These are phyloP conservation scores for Pythium sp. DNA, from an alignment of 352 stramenopile genomes.

Conservation along the genomic window DNA sequence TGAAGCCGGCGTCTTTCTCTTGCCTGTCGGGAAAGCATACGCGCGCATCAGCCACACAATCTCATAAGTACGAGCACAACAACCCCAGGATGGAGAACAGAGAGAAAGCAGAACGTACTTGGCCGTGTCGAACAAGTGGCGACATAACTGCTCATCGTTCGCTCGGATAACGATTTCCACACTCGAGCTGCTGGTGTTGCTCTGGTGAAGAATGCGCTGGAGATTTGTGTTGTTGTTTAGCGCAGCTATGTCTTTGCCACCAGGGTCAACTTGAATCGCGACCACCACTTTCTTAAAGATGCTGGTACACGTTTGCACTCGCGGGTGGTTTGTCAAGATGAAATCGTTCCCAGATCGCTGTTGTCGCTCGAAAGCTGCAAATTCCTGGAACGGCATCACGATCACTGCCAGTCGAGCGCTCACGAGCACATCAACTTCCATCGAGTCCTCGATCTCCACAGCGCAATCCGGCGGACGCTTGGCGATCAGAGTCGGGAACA, in stretches of 20 bases:
- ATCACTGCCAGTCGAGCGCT: constrained; percentile 36
- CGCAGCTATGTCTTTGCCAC: background rate
- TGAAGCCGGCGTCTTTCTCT: constrained; percentile 36
- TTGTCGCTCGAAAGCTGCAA: constrained; percentile 22
- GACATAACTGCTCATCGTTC: constrained; percentile 11
- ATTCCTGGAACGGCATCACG: constrained; percentile 22
- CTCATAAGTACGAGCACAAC: background rate
- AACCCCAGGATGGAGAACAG: background rate
- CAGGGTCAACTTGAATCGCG: constrained; percentile 20
- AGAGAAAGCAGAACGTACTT: constrained; percentile 2
- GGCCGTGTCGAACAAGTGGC: constrained; percentile 13
- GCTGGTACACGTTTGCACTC: constrained; percentile 24
- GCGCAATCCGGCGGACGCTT: constrained; percentile 16
- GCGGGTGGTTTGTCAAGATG: constrained; percentile 22
- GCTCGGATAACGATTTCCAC: constrained; percentile 19
- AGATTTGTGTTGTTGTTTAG: constrained; percentile 16
- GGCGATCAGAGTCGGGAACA: constrained; percentile 24
- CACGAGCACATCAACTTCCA: constrained; percentile 49
- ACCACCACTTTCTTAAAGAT: constrained; percentile 65
- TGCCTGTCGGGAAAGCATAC: constrained; percentile 16
- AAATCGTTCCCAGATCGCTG: constrained; percentile 24
- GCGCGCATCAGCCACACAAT: background rate
- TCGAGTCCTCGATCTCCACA: constrained; percentile 35
- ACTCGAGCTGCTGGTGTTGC: constrained; percentile 21
- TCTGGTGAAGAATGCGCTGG: constrained; percentile 21